Evolutionary conservation across 768 basidiomycete genomes (phyloP), one percentile per base, ranked within the genome.

Genomic region (Coprinopsis cinerea): DNA sequence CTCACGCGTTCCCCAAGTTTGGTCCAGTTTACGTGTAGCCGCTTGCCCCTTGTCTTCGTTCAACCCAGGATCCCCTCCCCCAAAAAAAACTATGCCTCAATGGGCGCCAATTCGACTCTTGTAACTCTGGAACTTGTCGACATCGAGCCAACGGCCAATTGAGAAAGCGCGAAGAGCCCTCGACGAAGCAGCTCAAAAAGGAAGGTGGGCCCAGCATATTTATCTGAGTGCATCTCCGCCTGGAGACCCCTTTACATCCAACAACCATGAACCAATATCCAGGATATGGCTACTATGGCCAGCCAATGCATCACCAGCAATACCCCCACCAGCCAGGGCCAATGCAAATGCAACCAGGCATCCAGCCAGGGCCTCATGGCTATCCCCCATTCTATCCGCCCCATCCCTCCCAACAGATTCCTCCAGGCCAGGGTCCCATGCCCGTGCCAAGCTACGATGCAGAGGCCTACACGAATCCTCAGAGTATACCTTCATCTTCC

Each of bases 271-370:
- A 67, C 41, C 66, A 70, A 59, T 60, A 63, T 61, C 68, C 25
- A 6, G 44, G 44, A 22, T 75, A 70, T 40, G 58, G 59, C 37
- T 68, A 57, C 39, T 78, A 77, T 61, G 61, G 68, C 22, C 73
- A 76, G 40, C 70, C 72, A 10, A 61, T 66, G 22, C 75, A 78
- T 18, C 71, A 67, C 22, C 68, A 70, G 41, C 53, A 64, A 64
- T 56, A 64, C 61, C 26, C 37, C n/a, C 71, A 67, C 22, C 68
- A 70, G 41, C 52, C 63, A 64, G 56, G 64, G 62, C 27, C 40
- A 24, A 44, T 43, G 56, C 67, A 42, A 57, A 45, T 35, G 23
- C 52, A 41, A n/a, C n/a, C n/a, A n/a, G n/a, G n/a, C 32, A 47
- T 48, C 52, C 49, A 20, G 30, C 56, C 54, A 20, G 55, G 55